Conservation (phyloP, 2,329 filamentous ascomycete species). For the Claviceps spartinae region DNA sequence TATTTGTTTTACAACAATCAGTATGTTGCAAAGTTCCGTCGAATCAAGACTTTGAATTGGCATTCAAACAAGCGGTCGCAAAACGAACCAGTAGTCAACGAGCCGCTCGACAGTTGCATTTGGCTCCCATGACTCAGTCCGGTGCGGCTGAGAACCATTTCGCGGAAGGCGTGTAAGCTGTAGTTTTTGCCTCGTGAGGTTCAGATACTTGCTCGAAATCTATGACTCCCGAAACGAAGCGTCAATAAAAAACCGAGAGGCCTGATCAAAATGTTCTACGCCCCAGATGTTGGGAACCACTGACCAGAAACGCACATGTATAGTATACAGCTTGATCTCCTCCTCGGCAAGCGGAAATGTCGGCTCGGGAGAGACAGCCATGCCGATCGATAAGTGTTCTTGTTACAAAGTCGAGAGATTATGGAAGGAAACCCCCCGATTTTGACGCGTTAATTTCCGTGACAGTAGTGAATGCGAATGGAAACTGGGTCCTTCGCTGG, state of each 20-base stretch:
- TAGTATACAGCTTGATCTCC: constrained; percentile 40
- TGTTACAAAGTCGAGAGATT: not conserved
- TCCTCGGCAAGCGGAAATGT: constrained; percentile 16
- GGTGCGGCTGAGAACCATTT: constrained; percentile 34
- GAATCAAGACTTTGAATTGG: not conserved
- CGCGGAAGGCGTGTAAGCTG: constrained; percentile 52
- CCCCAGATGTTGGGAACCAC: too few species aligned
- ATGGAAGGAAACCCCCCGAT: not conserved
- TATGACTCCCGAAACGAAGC: constrained; percentile 14
- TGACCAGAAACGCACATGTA: constrained; percentile 34
- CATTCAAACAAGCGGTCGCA: not conserved
- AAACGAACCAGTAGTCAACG: constrained; percentile 48
- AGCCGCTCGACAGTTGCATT: constrained; percentile 50
- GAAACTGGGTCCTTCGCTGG: too few species aligned
- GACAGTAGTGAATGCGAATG: too few species aligned
- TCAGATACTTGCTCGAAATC: constrained; percentile 54
- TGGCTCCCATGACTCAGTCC: constrained; percentile 42
- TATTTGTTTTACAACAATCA: not conserved
- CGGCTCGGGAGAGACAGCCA: constrained; percentile 9
- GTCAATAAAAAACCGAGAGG: not conserved
- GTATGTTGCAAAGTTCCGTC: too few species aligned
- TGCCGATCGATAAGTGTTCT: not conserved
- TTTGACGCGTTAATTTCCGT: not conserved
- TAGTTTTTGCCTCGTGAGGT: constrained; percentile 53
- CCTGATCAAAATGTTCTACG: too few species aligned